These are phyloP conservation scores for Boletus sensibilis DNA, from an alignment of 768 basidiomycete species.

Conservation along the genomic window DNA sequence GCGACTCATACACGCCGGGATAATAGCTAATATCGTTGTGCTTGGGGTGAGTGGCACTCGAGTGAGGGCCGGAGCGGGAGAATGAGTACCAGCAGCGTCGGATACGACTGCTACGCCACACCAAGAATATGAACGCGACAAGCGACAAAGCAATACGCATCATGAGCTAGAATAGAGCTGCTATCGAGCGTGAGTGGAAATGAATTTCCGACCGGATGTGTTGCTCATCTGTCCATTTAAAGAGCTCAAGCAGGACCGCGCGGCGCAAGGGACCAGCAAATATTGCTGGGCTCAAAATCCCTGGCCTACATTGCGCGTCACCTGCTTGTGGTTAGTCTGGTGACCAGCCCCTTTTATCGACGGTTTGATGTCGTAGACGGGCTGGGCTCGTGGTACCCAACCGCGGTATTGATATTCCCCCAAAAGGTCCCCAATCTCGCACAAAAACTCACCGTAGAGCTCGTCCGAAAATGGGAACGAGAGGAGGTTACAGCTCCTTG, in stretches of 20 bases:
- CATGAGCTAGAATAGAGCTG: not conserved
- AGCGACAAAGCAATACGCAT: not conserved
- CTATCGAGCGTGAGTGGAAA: not conserved
- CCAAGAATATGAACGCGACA: not conserved
- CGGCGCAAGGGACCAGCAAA: too few species aligned
- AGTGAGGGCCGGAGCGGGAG: not conserved
- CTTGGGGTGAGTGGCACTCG: not conserved
- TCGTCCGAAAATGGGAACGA: not conserved
- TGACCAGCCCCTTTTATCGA: not conserved
- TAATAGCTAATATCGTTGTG: not conserved
- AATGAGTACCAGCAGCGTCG: not conserved
- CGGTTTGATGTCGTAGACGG: not conserved
- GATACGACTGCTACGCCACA: too few species aligned
- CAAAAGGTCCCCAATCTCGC: not conserved
- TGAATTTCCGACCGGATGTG: not conserved
- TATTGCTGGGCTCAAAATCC: too few species aligned
- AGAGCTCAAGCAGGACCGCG: too few species aligned
- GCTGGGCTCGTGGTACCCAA: not conserved
- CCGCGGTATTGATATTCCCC: not conserved
- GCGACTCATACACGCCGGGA: not conserved
- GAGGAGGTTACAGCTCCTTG: not conserved
- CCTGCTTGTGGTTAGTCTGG: too few species aligned
- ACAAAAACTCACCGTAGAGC: too few species aligned
- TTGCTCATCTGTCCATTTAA: not conserved
- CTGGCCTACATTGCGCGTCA: too few species aligned